Percentiles rank a stretch among this genome's conserved stretches.
Evolutionary conservation across 192 early-diverging fungal species (phyloP).

Genomic region (Coemansia sp.): DNA sequence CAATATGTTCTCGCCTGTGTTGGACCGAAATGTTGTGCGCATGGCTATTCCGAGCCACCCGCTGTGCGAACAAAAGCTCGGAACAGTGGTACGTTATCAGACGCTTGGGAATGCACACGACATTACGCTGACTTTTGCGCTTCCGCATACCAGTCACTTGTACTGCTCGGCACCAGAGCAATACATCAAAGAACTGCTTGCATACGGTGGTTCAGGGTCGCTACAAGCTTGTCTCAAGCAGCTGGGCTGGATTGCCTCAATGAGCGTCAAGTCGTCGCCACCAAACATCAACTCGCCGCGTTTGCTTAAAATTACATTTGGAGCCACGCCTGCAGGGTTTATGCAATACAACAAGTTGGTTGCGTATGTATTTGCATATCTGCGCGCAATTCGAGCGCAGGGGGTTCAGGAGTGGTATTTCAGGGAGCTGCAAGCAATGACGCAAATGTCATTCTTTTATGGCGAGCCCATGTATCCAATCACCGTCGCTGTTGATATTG

Average conservation of each 20-base stretch:
- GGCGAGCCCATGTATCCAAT: neutral
- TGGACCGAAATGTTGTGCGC: conserved; percentile 63
- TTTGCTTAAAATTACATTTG: conserved; percentile 13
- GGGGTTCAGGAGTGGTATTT: conserved; percentile 27
- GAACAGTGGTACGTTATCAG: conserved; percentile 67
- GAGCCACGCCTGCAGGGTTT: conserved; percentile 23
- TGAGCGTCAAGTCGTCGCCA: neutral
- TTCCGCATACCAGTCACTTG: conserved; percentile 65
- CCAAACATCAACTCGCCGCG: neutral
- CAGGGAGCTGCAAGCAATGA: conserved; percentile 20
- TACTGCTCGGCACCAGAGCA: conserved; percentile 58
- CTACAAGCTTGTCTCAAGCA: conserved; percentile 75
- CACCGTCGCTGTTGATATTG: neutral
- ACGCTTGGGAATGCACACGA: conserved; percentile 70
- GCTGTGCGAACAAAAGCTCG: conserved; percentile 64
- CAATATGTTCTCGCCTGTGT: conserved; percentile 71
- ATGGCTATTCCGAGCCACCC: conserved; percentile 63
- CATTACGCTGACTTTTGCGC: conserved; percentile 74
- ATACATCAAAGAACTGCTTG: conserved; percentile 76
- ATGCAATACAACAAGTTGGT: conserved; percentile 18
- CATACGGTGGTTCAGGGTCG: conserved; percentile 79
- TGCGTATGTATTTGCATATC: conserved; percentile 24
- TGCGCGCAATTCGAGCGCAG: conserved; percentile 8
- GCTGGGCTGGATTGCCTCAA: conserved; percentile 77
- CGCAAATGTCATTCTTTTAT: neutral